phyloP scores from a whole-genome alignment of 1,284 basidiomycete species.

The Tilletia setariae region DNA sequence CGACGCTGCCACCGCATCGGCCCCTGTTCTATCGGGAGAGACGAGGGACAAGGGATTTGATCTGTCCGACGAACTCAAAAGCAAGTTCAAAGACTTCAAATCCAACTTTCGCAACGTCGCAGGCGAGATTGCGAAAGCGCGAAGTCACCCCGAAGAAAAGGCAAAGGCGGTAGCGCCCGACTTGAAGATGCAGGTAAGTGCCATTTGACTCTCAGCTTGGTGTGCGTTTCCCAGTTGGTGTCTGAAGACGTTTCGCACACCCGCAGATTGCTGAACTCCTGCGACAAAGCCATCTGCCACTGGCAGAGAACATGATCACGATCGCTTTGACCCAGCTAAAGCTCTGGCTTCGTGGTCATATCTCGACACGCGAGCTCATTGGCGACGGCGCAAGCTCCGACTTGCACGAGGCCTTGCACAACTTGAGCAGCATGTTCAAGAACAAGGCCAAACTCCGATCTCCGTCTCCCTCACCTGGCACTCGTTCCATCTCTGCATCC shows the following conservation, averaged over 20 bases:
- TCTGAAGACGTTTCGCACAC: neutral
- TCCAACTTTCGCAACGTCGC: slow-evolving; percentile 6
- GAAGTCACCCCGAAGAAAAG: slow-evolving; percentile 14
- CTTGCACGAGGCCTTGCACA: slow-evolving; percentile 5
- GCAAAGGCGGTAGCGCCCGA: slow-evolving; percentile 13
- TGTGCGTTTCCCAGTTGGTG: too few relatives aligned
- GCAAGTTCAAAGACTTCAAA: slow-evolving; percentile 14
- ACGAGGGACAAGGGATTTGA: neutral
- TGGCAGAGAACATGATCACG: slow-evolving; percentile 13
- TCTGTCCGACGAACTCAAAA: slow-evolving; percentile 11
- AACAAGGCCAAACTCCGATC: neutral
- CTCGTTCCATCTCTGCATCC: neutral
- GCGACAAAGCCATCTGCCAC: slow-evolving; percentile 8
- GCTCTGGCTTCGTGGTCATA: slow-evolving; percentile 15
- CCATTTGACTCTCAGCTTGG: neutral
- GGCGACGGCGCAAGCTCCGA: slow-evolving; percentile 11
- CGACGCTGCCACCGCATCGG: neutral
- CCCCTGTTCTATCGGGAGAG: neutral
- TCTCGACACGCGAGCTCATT: slow-evolving; percentile 12
- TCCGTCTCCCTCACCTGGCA: neutral
- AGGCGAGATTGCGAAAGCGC: slow-evolving; percentile 9
- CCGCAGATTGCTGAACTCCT: slow-evolving; percentile 9
- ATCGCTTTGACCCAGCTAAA: slow-evolving; percentile 17
- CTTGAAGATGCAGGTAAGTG: slow-evolving; percentile 6
- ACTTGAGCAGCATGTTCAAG: slow-evolving; percentile 8